These are phyloP conservation scores for Salicornia ramosissima DNA, from an alignment of 148 eudicot species.

Conservation along the genomic window DNA sequence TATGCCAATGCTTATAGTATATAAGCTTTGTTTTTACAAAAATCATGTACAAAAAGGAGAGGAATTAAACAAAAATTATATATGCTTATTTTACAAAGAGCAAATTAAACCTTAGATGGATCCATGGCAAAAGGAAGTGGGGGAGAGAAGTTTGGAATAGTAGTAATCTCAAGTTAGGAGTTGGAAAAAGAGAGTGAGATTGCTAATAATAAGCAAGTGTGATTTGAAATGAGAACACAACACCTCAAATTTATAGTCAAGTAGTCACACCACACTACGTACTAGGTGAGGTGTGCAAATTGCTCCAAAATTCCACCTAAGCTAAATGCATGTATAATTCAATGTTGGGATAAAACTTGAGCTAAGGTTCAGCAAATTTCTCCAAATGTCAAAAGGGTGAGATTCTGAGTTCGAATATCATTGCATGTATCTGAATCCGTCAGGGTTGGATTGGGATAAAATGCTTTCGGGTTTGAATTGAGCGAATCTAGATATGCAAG, in stretches of 20 bases:
- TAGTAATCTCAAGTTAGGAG: background rate
- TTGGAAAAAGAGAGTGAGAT: background rate
- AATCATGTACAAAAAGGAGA: background rate
- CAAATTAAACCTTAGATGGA: conserved; percentile 46
- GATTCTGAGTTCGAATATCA: too few relatives aligned
- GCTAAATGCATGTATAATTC: background rate
- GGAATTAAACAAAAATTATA: background rate
- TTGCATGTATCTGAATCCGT: too few relatives aligned
- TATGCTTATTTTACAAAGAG: background rate
- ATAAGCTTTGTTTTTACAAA: background rate
- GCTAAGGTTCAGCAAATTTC: background rate
- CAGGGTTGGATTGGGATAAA: too few relatives aligned
- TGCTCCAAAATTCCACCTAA: background rate
- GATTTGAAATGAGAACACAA: conserved; percentile 1
- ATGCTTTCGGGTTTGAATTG: too few relatives aligned
- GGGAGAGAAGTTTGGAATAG: background rate
- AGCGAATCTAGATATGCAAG: too few relatives aligned
- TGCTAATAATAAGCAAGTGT: background rate
- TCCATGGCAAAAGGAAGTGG: conserved; percentile 34
- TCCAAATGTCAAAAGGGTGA: background rate
- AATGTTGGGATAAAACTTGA: too few relatives aligned
- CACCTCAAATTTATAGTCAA: background rate
- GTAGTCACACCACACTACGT: conserved; percentile 1
- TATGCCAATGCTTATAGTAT: background rate
- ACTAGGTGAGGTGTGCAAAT: background rate